Conservation (phyloP, 305 asterid genomes). For the Fraxinus floribunda region DNA sequence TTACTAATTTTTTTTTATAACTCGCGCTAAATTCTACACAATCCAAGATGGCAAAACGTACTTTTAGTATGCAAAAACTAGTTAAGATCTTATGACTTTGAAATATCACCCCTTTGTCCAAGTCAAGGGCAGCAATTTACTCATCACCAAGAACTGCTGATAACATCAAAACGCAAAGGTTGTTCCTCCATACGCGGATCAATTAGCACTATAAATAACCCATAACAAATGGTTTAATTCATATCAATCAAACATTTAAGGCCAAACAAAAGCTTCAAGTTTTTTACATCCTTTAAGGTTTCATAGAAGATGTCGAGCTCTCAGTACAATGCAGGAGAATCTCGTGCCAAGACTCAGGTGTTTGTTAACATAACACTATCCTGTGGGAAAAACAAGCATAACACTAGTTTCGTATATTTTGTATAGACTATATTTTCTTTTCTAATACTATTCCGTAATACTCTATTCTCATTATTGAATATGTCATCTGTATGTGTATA, state of each 20-base stretch:
- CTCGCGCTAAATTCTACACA: background rate
- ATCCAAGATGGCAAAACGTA: background rate
- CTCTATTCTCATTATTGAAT: background rate
- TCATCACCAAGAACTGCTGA: conserved; percentile 22
- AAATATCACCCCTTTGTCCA: background rate
- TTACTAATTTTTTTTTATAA: no score
- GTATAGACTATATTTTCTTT: background rate
- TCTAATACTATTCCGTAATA: background rate
- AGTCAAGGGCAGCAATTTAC: conserved; percentile 32
- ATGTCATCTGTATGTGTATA: no score
- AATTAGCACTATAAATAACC: conserved; percentile 18
- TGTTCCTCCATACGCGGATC: background rate
- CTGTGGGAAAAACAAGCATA: background rate
- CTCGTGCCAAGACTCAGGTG: conserved; percentile 47
- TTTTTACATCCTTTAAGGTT: background rate
- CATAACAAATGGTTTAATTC: background rate
- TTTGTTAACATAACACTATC: background rate
- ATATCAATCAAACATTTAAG: background rate
- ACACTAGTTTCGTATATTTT: background rate
- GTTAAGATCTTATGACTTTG: background rate
- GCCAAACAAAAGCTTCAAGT: background rate
- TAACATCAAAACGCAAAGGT: background rate
- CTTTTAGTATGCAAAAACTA: background rate
- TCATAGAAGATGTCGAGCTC: conserved; percentile 48
- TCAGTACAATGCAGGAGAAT: conserved; percentile 50